These are phyloP conservation scores for Suillus variegatus DNA, from an alignment of 768 basidiomycete genomes.

Conservation along the genomic window DNA sequence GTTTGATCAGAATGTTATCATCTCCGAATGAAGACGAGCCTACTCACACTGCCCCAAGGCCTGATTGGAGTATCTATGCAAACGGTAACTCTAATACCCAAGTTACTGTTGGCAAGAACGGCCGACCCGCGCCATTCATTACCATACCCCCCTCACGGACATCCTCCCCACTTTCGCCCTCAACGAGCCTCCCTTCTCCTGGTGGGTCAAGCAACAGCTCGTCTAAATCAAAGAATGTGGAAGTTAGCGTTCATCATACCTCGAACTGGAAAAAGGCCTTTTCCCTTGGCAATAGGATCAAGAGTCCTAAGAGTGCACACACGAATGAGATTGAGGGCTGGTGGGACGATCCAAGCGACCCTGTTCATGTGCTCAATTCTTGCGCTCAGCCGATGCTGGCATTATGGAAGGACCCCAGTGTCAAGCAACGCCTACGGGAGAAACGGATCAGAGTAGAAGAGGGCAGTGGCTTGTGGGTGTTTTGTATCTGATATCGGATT, in stretches of 20 bases:
- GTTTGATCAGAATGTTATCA: constrained; percentile 65
- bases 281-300: constrained; percentile 56
- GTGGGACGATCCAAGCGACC: constrained; percentile 87
- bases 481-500: constrained; percentile 6
- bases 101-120: constrained; percentile 31
- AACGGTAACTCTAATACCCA: constrained; percentile 11
- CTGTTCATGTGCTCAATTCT: constrained; percentile 68
- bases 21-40: constrained; percentile 68
- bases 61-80: constrained; percentile 40
- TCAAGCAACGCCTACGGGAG: constrained; percentile 63
- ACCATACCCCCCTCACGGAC: constrained; percentile 30
- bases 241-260: constrained; percentile 62
- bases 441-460: constrained; percentile 73
- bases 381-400: constrained; percentile 68
- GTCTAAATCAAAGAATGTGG: constrained; percentile 41
- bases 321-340: constrained; percentile 75
- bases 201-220: constrained; percentile 34
- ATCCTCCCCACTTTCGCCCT: constrained; percentile 26
- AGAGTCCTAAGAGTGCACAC: constrained; percentile 69
- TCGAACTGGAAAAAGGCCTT: constrained; percentile 73
- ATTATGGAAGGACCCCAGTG: constrained; percentile 75
- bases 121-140: constrained; percentile 45
- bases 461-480: constrained; percentile 80
- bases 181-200: constrained; percentile 27
- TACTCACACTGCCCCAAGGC: constrained; percentile 50